Conservation (phyloP, 1,284 basidiomycete genomes). For the Porphyrellus sp. region DNA sequence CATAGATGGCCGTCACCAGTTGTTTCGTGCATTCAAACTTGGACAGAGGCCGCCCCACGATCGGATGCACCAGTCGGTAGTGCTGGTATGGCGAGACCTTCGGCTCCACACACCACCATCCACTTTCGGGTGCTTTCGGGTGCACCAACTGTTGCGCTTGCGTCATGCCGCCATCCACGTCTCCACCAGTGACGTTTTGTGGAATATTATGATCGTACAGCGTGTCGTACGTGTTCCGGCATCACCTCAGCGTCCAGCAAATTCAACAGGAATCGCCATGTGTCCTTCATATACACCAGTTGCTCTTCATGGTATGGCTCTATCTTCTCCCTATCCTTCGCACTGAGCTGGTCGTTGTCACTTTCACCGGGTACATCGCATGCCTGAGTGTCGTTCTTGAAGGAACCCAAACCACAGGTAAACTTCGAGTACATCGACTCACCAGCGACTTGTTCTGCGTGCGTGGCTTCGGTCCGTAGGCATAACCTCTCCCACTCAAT, state of each 20-base stretch:
- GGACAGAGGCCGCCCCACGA: neutral
- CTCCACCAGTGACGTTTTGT: neutral
- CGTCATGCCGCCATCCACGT: neutral
- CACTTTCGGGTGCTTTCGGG: slow-evolving; percentile 4
- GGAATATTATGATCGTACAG: slow-evolving; percentile 13
- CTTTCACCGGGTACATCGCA: too few species aligned
- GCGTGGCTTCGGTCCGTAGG: neutral
- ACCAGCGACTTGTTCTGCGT: too few species aligned
- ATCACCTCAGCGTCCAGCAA: neutral
- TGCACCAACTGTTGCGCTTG: too few species aligned
- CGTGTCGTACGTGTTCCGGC: slow-evolving; percentile 21
- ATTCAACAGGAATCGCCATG: neutral
- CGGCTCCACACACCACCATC: neutral
- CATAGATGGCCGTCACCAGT: neutral
- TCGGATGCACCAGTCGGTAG: slow-evolving; percentile 1
- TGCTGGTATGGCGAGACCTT: neutral
- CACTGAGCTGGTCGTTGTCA: neutral
- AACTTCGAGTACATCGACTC: too few species aligned
- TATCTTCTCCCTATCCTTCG: neutral
- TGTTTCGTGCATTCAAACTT: neutral
- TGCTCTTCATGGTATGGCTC: neutral
- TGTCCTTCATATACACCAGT: neutral
- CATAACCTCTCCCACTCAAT: neutral
- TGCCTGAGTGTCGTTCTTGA: too few species aligned
- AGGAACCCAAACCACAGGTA: too few species aligned